Percentiles rank a stretch among this genome's conserved stretches.
Evolutionary conservation across 2,329 filamentous ascomycete genomes (phyloP).

Genomic region (Fonsecaea multimorphosa): DNA sequence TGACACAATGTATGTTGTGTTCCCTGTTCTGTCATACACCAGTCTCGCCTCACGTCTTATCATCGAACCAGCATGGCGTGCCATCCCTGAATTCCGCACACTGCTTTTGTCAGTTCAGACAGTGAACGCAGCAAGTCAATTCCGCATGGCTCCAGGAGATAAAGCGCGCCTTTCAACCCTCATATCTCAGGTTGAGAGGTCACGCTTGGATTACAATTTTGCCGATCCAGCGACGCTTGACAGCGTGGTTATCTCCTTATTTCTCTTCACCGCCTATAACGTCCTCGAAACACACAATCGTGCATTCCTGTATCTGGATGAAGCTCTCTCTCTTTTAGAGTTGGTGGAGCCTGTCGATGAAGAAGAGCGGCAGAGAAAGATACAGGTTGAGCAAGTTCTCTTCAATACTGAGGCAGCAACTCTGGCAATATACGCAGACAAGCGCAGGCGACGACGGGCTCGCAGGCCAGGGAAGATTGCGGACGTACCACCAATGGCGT

Average conservation of each 20-base stretch:
- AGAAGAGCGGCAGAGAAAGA: slow-evolving; percentile 9
- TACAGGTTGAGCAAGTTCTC: slow-evolving; percentile 20
- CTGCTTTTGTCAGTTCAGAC: slow-evolving; percentile 12
- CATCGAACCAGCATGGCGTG: slow-evolving; percentile 9
- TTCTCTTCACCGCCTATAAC: slow-evolving; percentile 25
- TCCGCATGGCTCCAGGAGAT: slow-evolving; percentile 16
- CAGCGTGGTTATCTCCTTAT: slow-evolving; percentile 17
- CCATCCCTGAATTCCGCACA: slow-evolving; percentile 12
- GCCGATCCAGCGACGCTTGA: slow-evolving; percentile 23
- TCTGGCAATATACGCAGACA: slow-evolving; percentile 16
- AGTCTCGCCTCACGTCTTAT: slow-evolving; percentile 13
- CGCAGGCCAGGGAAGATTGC: neutral
- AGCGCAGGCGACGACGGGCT: slow-evolving; percentile 2
- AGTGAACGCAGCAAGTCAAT: slow-evolving; percentile 13
- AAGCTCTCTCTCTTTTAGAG: slow-evolving; percentile 21
- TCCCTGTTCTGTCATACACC: slow-evolving; percentile 20
- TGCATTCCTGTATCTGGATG: slow-evolving; percentile 25
- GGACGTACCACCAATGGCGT: neutral
- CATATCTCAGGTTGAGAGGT: slow-evolving; percentile 17
- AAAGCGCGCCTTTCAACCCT: neutral
- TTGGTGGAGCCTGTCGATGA: neutral
- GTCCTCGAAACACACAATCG: slow-evolving; percentile 25
- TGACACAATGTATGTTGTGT: slow-evolving; percentile 21
- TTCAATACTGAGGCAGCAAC: slow-evolving; percentile 27
- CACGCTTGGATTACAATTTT: slow-evolving; percentile 22